Conservation (phyloP, 768 basidiomycete species). For the Symmetrospora coprosmae region DNA sequence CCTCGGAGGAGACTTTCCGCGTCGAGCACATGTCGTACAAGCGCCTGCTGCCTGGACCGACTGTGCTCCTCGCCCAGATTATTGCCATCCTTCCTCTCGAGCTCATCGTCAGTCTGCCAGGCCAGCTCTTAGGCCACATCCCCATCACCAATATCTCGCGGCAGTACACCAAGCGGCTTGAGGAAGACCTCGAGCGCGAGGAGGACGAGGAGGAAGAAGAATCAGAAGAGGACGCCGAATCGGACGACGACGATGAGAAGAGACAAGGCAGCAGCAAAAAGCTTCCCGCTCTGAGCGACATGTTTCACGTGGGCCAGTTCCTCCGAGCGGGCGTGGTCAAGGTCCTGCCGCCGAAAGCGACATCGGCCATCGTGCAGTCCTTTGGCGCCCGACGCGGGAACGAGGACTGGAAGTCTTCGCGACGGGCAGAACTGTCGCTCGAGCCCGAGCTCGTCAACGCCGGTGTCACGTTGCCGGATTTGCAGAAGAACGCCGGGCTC, state of each 20-base stretch:
- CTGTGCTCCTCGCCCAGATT: slow-evolving; percentile 78
- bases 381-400: slow-evolving; percentile 48
- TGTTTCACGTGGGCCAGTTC: slow-evolving; percentile 77
- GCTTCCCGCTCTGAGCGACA: slow-evolving; percentile 55
- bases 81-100: slow-evolving; percentile 74
- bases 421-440: slow-evolving; percentile 71
- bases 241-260: slow-evolving; percentile 14
- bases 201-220: slow-evolving; percentile 33
- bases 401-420: slow-evolving; percentile 51
- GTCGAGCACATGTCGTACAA: slow-evolving; percentile 92
- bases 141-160: slow-evolving; percentile 83
- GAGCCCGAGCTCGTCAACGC: slow-evolving; percentile 69
- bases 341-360: slow-evolving; percentile 50
- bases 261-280: background rate
- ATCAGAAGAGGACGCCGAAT: slow-evolving; percentile 38
- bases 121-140: slow-evolving; percentile 82
- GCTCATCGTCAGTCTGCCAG: slow-evolving; percentile 82
- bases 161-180: slow-evolving; percentile 59
- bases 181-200: slow-evolving; percentile 39
- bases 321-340: slow-evolving; percentile 58
- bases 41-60: slow-evolving; percentile 59
- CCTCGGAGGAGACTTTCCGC: slow-evolving; percentile 43
- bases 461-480: slow-evolving; percentile 61
- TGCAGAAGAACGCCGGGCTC: slow-evolving; percentile 59
- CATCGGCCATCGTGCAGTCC: slow-evolving; percentile 45